These are phyloP conservation scores for Heterobasidion occidentale DNA, from an alignment of 1,284 basidiomycete species.

Conservation along the genomic window DNA sequence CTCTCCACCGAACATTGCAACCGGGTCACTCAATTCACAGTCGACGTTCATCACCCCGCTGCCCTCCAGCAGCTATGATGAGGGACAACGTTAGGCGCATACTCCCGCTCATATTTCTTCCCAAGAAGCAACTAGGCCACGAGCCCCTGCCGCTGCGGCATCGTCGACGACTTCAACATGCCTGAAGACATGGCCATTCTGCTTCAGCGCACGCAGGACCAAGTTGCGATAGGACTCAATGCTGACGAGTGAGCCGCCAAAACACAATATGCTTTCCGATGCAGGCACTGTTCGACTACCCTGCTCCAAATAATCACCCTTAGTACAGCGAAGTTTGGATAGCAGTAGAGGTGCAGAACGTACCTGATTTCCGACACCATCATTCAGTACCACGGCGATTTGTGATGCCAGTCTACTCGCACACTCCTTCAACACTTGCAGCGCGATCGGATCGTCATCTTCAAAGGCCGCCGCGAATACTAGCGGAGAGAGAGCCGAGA, in stretches of 20 bases:
- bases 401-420: slow-evolving; percentile 52
- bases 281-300: slow-evolving; percentile 22
- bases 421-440: slow-evolving; percentile 44
- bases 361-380: slow-evolving; percentile 15
- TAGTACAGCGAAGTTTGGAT: background rate
- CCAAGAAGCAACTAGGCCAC: slow-evolving; percentile 18
- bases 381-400: slow-evolving; percentile 42
- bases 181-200: slow-evolving; percentile 52
- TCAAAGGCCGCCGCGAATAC: slow-evolving; percentile 69
- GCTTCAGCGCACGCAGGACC: slow-evolving; percentile 48
- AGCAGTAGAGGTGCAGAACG: background rate
- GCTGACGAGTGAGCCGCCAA: slow-evolving; percentile 68
- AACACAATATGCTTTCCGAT: slow-evolving; percentile 51
- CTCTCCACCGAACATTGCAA: too few species aligned
- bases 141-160: slow-evolving; percentile 56
- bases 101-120: background rate
- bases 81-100: background rate
- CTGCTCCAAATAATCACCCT: background rate
- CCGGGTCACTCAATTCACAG: too few species aligned
- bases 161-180: slow-evolving; percentile 61
- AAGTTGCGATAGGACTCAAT: slow-evolving; percentile 51
- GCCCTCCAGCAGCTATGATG: too few species aligned
- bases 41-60: too few species aligned
- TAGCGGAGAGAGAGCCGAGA: slow-evolving; percentile 63
- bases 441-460: slow-evolving; percentile 49